phyloP scores from a whole-genome alignment of 805 yeast species.

The Hanseniaspora lindneri region DNA sequence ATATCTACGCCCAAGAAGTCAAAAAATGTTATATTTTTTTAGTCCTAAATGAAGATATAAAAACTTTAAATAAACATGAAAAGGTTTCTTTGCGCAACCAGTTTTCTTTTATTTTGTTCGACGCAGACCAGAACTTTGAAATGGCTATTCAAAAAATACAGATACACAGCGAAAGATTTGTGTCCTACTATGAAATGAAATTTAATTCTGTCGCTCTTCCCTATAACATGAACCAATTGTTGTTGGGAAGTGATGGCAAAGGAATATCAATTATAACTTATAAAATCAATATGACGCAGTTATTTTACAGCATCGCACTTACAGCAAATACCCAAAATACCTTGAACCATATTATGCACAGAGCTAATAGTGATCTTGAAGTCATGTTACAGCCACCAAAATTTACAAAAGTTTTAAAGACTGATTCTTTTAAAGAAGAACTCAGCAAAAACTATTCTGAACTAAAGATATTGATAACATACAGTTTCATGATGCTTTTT shows the following conservation, averaged over 20 bases:
- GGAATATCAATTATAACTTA: background rate
- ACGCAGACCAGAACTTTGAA: background rate
- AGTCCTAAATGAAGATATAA: slow-evolving; percentile 3
- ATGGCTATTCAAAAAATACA: slow-evolving; percentile 3
- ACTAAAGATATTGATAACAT: slow-evolving; percentile 42
- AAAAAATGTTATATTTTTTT: slow-evolving; percentile 35
- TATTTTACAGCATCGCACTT: background rate
- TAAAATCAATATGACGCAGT: background rate
- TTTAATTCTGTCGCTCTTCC: slow-evolving; percentile 4
- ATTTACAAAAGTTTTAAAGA: slow-evolving; percentile 38
- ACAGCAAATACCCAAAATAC: background rate
- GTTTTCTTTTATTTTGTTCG: background rate
- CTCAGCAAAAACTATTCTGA: slow-evolving; percentile 45
- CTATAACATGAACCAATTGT: background rate
- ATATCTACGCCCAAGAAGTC: slow-evolving; percentile 38
- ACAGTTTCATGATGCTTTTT: slow-evolving; percentile 45
- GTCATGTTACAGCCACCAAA: slow-evolving; percentile 22
- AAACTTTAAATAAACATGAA: background rate
- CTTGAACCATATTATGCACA: background rate
- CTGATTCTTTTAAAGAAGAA: slow-evolving; percentile 40
- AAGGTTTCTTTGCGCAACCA: background rate
- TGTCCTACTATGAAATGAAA: background rate
- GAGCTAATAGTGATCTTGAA: background rate
- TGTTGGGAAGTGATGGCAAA: background rate
- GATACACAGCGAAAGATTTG: background rate